Conservation (phyloP, 768 basidiomycete species). For the Calvatia gigantea region DNA sequence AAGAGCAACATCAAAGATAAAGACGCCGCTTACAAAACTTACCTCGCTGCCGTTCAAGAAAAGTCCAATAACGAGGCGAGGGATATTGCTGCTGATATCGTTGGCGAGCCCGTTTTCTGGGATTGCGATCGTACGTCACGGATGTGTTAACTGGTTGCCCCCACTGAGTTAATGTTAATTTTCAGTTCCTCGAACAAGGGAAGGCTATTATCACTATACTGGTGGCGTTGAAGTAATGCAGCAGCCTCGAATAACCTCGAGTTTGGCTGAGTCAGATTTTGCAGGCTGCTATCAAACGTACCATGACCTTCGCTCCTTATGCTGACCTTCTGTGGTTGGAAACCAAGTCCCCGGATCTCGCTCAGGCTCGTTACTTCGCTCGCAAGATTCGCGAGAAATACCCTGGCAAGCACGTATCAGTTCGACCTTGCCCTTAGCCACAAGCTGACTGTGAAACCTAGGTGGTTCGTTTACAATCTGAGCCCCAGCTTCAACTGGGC, state of each 20-base stretch:
- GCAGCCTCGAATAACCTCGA: background rate
- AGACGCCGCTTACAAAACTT: slow-evolving; percentile 52
- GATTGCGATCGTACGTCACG: slow-evolving; percentile 77
- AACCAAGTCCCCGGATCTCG: slow-evolving; percentile 83
- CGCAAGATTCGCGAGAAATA: slow-evolving; percentile 65
- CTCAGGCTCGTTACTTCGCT: slow-evolving; percentile 77
- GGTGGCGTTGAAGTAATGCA: slow-evolving; percentile 64
- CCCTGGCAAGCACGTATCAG: slow-evolving; percentile 60
- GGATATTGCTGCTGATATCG: slow-evolving; percentile 66
- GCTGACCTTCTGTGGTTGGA: slow-evolving; percentile 93
- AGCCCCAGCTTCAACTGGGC: slow-evolving; percentile 95
- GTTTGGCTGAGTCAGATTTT: background rate
- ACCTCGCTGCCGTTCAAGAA: slow-evolving; percentile 52
- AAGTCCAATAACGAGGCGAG: slow-evolving; percentile 75
- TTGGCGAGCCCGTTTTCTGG: slow-evolving; percentile 76
- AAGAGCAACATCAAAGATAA: slow-evolving; percentile 48
- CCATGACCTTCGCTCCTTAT: slow-evolving; percentile 76
- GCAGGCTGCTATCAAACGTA: slow-evolving; percentile 77
- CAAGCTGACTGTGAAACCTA: slow-evolving; percentile 22
- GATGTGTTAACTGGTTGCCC: background rate
- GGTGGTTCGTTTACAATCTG: slow-evolving; percentile 89
- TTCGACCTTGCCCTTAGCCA: background rate
- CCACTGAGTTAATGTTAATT: slow-evolving; percentile 7
- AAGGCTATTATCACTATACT: slow-evolving; percentile 88
- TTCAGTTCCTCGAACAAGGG: slow-evolving; percentile 79